Evolutionary conservation across 2,329 filamentous ascomycete species (phyloP), one percentile per base, ranked within the genome.

Genomic region (Sporothrix pallida): DNA sequence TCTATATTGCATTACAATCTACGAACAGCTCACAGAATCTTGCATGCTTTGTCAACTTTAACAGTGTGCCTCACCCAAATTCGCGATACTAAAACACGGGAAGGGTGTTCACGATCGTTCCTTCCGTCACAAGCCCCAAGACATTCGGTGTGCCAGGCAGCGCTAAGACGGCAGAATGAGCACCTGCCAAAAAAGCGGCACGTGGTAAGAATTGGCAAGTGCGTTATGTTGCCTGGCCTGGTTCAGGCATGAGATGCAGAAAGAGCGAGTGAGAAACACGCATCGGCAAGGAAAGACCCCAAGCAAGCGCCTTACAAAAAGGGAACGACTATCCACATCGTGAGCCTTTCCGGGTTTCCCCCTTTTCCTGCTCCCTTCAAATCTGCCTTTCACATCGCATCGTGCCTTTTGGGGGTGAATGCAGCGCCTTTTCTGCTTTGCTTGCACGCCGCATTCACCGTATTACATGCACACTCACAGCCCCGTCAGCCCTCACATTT

Each of bases 121-220:
- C 17, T 67, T 67, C 62, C 42, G 7, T 44, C 12, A 7, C 9
- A 44, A 15, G 62, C 31, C 31, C 62, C 62, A 67, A 48, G 62
- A 67, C 10, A 9, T 12, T 9, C 23, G 42, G 62, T 15, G 62
- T 67, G 42, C 42, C 62, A 67, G n/a, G 68, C 68, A 70, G 52
- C 52, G 50, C 68, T 70, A 46, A 46, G 52, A 12, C 52, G 26
- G 31, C 52, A 54, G n/a, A 70, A 23, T 17, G 37, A 58, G 50
- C 68, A 70, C 50, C 68, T 70, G 68, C 68, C 31, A 58, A 70
- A 58, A 70, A 44, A 10, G 52, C 52, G 68, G 68, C 68, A 70
- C 52, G 68, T 58, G 52, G 50, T 44, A 12, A 26, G n/a, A 48
- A 71, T 23, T 42, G 52, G 52, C 54, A 71, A 42, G 69, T 48